phyloP scores from a whole-genome alignment of 202 grass and related monocot genomes.

The Saccharum hybrid region DNA sequence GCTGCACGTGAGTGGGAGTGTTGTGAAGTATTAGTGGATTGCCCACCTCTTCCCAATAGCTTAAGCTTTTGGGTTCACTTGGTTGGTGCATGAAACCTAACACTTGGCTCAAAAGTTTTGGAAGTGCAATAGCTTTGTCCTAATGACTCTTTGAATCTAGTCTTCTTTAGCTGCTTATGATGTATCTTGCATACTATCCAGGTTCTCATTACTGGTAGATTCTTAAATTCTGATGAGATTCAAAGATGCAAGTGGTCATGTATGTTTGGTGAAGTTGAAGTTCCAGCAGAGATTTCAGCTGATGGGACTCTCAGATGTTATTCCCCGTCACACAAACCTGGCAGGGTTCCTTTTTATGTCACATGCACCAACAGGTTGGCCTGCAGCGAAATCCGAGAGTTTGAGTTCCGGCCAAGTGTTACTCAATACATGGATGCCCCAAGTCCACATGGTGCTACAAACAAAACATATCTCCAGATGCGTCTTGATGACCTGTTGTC shows the following conservation, averaged over 20 bases:
- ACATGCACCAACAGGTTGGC: slow-evolving; percentile 87
- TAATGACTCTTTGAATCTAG: slow-evolving; percentile 15
- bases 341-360: slow-evolving; percentile 89
- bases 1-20: too few species aligned
- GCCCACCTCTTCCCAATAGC: too few species aligned
- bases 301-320: slow-evolving; percentile 67
- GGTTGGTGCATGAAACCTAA: too few species aligned
- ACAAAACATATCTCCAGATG: slow-evolving; percentile 65
- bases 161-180: slow-evolving; percentile 41
- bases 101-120: not conserved
- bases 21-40: too few species aligned
- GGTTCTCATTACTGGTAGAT: slow-evolving; percentile 74
- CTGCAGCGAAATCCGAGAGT: slow-evolving; percentile 91
- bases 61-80: too few species aligned
- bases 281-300: slow-evolving; percentile 64
- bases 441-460: slow-evolving; percentile 54
- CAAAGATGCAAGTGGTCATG: slow-evolving; percentile 79
- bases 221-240: slow-evolving; percentile 60
- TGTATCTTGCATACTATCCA: slow-evolving; percentile 44
- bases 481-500: slow-evolving; percentile 73
- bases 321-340: slow-evolving; percentile 61
- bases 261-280: slow-evolving; percentile 97
- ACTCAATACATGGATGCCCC: slow-evolving; percentile 61
- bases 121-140: slow-evolving; percentile 28
- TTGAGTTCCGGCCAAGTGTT: slow-evolving; percentile 73